phyloP scores from a whole-genome alignment of 1,284 basidiomycete species.

The Ustilago xerochloae region DNA sequence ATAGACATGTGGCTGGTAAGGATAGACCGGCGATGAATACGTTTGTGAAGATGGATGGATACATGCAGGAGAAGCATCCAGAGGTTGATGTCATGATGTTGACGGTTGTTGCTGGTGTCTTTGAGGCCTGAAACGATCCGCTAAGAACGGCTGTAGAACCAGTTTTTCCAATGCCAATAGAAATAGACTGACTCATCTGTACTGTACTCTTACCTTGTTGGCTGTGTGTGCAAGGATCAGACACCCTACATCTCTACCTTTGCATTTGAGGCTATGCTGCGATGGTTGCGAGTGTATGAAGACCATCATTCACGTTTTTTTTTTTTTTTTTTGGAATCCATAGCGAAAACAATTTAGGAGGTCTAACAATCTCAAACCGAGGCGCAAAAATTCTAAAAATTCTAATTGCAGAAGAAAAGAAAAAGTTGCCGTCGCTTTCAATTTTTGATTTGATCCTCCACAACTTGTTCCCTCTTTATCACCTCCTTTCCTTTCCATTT shows the following conservation, averaged over 20 bases:
- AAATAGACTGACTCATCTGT: no score
- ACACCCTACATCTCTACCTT: no score
- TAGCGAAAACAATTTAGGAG: no score
- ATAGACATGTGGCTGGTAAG: slow-evolving; percentile 19
- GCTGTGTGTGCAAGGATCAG: no score
- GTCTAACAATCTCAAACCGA: no score
- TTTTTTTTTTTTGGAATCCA: no score
- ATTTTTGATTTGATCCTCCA: neutral
- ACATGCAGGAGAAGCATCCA: slow-evolving; percentile 52
- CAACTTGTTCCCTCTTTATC: neutral
- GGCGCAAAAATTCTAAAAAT: slow-evolving; percentile 2
- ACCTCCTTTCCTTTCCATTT: neutral
- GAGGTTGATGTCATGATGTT: slow-evolving; percentile 67
- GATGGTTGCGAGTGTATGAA: no score
- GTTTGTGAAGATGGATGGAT: slow-evolving; percentile 56
- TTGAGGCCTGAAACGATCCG: slow-evolving; percentile 22
- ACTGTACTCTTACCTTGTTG: no score
- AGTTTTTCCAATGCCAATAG: no score
- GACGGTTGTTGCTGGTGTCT: slow-evolving; percentile 59
- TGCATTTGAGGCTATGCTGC: no score
- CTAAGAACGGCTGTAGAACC: no score
- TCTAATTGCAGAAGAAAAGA: slow-evolving; percentile 4
- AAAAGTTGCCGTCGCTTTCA: slow-evolving; percentile 1
- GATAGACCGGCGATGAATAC: slow-evolving; percentile 45
- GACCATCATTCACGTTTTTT: neutral